Evolutionary conservation across 2,329 filamentous ascomycete species (phyloP), one percentile per base, ranked within the genome.

Genomic region (Hymenoscyphus albidus): DNA sequence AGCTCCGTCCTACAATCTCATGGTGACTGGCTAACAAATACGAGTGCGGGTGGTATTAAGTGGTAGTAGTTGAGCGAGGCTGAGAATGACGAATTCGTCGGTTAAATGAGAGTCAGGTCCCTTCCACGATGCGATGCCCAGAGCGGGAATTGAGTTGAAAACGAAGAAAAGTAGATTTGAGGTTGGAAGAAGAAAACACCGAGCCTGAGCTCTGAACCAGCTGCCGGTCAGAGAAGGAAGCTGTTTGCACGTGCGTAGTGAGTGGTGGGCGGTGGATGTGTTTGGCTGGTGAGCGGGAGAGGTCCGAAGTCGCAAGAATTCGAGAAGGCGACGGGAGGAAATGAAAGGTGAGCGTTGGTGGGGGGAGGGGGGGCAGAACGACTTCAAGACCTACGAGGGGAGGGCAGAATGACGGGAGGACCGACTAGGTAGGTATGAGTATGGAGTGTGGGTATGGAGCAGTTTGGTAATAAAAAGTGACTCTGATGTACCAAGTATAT

Each of bases 11-110:
- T 65, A 64, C 63, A 65, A 56, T 63, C 57, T 67, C 69, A 70
- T 71, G 65, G 60, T 64, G 66, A 27, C 65, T 63, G 56, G 54
- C 65, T 56, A 48, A 60, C 42, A 61, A 48, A 16, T 27, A 61
- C 18, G 48, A 10, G 22, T 10, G n/a, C 18, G 48, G 48, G 48
- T 12, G 13, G 18, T 54, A 27, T 10, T 27, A 35, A 35, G n/a
- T 54, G 48, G 48, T 54, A 51, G 48, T 27, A 14, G 48, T 27
- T 27, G 48, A 54, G 48, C 13, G 13, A 54, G 48, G 10, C 18
- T 54, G 18, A 22, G 22, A 54, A 22, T 54, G 48, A 54, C 18
- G 18, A 62, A 48, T 56, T 62, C 57, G 44, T 27, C 18, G 51
- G 40, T 54, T 54, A 54, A 10, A 12, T 54, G 48, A 54, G 48